A percentile compares a stretch with the other conserved stretches of the same genome.
These are phyloP conservation scores for Chlamydomonas schloesseri DNA, from an alignment of 139 green algal species.

Conservation along the genomic window DNA sequence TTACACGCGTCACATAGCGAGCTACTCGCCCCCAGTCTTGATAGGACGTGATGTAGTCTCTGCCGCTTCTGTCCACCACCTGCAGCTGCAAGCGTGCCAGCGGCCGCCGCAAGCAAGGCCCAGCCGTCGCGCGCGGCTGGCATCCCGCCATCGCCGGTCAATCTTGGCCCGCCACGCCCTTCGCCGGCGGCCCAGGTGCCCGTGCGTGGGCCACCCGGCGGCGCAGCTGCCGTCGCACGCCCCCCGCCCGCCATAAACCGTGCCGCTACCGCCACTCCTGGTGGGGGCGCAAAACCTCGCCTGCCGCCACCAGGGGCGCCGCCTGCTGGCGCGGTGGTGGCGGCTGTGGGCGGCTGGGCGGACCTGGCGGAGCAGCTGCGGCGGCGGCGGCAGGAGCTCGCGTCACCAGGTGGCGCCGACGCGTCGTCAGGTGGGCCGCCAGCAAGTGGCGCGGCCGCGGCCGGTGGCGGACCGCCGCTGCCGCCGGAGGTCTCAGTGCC, in stretches of 20 bases:
- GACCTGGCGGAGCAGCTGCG: constrained; percentile 34
- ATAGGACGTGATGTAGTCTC: too few species aligned
- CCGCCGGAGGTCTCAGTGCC: constrained; percentile 12
- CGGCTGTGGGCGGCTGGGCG: constrained; percentile 15
- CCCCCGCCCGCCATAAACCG: not conserved
- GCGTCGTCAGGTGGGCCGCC: not conserved
- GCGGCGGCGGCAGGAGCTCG: constrained; percentile 4
- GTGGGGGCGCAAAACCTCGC: not conserved
- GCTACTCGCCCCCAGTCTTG: too few species aligned
- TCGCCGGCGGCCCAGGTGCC: too few species aligned
- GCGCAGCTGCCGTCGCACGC: not conserved
- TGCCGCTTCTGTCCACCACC: too few species aligned
- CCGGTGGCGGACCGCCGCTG: not conserved
- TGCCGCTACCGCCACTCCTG: not conserved
- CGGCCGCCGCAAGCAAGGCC: not conserved
- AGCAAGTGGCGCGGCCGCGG: not conserved
- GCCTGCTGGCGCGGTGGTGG: constrained; percentile 5
- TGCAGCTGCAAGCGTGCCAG: not conserved
- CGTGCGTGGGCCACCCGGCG: not conserved
- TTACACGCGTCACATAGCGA: too few species aligned
- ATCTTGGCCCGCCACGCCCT: too few species aligned
- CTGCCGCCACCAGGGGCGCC: not conserved
- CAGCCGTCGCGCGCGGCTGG: not conserved
- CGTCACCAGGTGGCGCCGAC: not conserved
- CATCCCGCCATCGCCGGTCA: not conserved